These are phyloP conservation scores for Fraxinus cuspidata DNA, from an alignment of 257 asterid genomes.

Conservation along the genomic window DNA sequence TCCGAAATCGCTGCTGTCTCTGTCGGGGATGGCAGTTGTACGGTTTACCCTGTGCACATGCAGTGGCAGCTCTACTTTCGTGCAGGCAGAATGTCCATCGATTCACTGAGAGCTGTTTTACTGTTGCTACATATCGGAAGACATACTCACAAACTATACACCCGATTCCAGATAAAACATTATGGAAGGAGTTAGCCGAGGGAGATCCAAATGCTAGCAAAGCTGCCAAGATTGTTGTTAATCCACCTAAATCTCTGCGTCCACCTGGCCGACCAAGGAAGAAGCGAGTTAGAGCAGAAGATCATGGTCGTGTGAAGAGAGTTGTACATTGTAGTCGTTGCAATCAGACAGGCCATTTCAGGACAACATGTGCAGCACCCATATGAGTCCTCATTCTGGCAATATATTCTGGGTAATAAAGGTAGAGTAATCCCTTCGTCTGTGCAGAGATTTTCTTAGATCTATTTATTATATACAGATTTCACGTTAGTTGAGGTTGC, in stretches of 20 bases:
- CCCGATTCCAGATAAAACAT: conserved; percentile 82
- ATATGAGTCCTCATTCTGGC: conserved; percentile 42
- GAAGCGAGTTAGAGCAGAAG: conserved; percentile 87
- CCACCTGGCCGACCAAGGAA: conserved; percentile 89
- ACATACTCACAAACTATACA: conserved; percentile 89
- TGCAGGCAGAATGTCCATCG: conserved; percentile 91
- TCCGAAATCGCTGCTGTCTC: conserved; percentile 67
- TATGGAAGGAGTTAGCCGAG: conserved; percentile 74
- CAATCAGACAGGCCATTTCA: conserved; percentile 93
- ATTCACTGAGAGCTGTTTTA: conserved; percentile 91
- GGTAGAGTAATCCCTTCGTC: conserved; percentile 15
- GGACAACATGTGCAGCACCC: conserved; percentile 99
- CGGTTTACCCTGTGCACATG: conserved; percentile 95
- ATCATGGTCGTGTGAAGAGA: conserved; percentile 81
- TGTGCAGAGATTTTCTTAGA: conserved; percentile 43
- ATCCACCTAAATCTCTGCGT: conserved; percentile 84
- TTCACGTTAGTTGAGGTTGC: conserved; percentile 28
- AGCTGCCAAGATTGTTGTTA: conserved; percentile 44
- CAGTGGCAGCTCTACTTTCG: conserved; percentile 87
- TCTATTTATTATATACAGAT: conserved; percentile 25
- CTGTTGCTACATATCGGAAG: conserved; percentile 79
- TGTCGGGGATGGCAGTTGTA: conserved; percentile 94
- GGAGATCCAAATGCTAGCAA: conserved; percentile 51
- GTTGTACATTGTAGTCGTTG: conserved; percentile 97
- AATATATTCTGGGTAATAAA: conserved; percentile 17